Base-by-base conservation (phyloP, 495 filamentous ascomycete species). In the Podospora bellae-mahoneyi region DNA sequence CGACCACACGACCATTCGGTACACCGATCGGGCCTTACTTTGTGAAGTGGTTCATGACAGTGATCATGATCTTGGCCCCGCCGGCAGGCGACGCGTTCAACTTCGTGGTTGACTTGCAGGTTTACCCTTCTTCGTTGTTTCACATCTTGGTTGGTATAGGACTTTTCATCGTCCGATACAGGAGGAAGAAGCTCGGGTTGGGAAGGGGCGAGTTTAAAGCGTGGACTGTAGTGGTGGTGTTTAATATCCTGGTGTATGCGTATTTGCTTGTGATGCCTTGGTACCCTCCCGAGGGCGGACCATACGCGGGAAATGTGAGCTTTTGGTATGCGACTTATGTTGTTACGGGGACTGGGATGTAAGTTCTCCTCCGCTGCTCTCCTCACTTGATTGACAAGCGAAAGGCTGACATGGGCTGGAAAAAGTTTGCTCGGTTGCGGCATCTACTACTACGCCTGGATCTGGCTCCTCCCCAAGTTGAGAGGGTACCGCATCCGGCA, bases 81-180 rank as follows among this genome's bases (percentile, higher is more conserved):
- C 89, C 88, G 0, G 87, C 87, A 2, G 89, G 89, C 5, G 88
- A 90, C 76, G 88, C 87, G 15, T 91, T 90, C 76, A 87, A 89
- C 62, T 89, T 90, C 67, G 74, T 89, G 9, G 82, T 85, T 55
- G 84, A 87, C 66, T 78, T 91, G 0, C 70, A 77, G 62, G 72
- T 80, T 0, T 88, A 87, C 64, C 87, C 89, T 0, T 57, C 72
- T 0, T 81, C 80, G 13, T 73, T 86, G 26, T 90, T 90, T 78
- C 74, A 81, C 66, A 74, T 88, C 34, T 67, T 85, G 32, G 78
- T 90, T 67, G 80, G 82, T 0, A 66, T 84, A 9, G 88, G 87
- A 0, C 66, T 91, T 0, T 80, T 85, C 39, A 39, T 86, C 26
- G 81, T 87, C 28, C 83, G 87, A 0, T 78, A 78, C 27, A 82